Evolutionary conservation across 1,284 basidiomycete species (phyloP), one percentile per base, ranked within the genome.

Genomic region (Ceratobasidium sp.): DNA sequence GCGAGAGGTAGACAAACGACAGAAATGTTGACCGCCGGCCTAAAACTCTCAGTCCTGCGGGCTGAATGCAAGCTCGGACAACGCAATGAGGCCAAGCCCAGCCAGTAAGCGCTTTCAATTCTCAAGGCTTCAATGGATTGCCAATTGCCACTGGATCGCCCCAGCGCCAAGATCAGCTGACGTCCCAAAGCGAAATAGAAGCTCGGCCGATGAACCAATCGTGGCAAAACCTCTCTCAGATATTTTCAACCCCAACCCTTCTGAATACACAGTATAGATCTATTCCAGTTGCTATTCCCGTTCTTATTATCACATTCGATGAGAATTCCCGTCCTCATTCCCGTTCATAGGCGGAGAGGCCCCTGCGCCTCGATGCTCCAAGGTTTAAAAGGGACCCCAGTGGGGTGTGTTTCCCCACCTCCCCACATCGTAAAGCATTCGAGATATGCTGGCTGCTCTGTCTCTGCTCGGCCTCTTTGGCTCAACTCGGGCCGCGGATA

Each of bases 201-300:
- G 58, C 47, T 22, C 42, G 58, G 58, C 35, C 29, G 17, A 64
- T 64, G 31, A 34, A 10, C 58, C 43, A 13, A 35, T 47, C 40
- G 1, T 50, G 47, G 58, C 22, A 64, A 64, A 4, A 17, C 17
- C 25, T 20, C 13, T 25, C n/a, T n/a, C n/a, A n/a, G n/a, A 20
- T 17, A 64, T 32, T 64, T 27, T 13, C 32, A 45, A 15, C 45
- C 27, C 10, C 29, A 17, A 12, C 34, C 45, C 43, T 31, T 42
- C 40, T 45, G 13, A 38, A 27, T 32, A 27, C 12, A 25, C 17
- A 40, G 38, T 8, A 40, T 40, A 29, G 20, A 54, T n/a, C 52
- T 22, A 64, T 64, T 64, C 58, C 58, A 43, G 58, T 64, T 47
- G 47, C 32, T 50, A 64, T 64, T 64, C 45, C 45, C 10, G 45